Conservation (phyloP, 495 filamentous ascomycete species). For the Penicillium psychrofluorescens region DNA sequence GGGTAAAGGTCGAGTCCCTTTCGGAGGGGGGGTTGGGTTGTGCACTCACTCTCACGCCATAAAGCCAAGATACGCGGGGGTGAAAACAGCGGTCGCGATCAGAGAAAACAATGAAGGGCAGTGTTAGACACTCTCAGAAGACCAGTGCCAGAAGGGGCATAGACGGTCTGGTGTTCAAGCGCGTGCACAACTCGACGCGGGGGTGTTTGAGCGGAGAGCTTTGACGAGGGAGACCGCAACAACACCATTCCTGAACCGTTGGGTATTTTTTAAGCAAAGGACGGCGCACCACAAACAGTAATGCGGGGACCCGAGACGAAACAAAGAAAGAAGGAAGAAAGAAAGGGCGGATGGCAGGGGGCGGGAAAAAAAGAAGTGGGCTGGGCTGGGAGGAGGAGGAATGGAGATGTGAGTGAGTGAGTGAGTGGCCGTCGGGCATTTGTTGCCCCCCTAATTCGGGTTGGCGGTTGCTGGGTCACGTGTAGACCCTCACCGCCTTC, state of each 20-base stretch:
- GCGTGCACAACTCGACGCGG: too few species aligned
- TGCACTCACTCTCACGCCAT: constrained; percentile 19
- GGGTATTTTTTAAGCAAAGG: background rate
- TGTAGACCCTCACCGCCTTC: background rate
- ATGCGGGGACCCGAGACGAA: background rate
- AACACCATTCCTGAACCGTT: too few species aligned
- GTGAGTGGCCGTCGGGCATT: constrained; percentile 9
- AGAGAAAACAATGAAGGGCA: too few species aligned
- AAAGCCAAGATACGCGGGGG: constrained; percentile 7
- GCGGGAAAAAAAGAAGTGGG: constrained; percentile 8
- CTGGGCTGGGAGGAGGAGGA: constrained; percentile 6
- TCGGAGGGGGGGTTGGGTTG: background rate
- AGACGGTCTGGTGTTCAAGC: too few species aligned
- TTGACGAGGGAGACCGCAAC: too few species aligned
- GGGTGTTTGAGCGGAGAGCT: too few species aligned
- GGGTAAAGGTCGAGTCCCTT: too few species aligned
- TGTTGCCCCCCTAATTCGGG: constrained; percentile 5
- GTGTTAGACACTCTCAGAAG: too few species aligned
- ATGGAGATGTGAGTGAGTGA: constrained; percentile 19
- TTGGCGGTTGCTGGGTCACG: background rate
- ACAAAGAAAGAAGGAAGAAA: constrained; percentile 1
- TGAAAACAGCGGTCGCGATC: constrained; percentile 2
- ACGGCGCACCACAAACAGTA: background rate
- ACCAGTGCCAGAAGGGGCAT: too few species aligned
- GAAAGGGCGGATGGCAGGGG: background rate